Evolutionary conservation across 192 early-diverging fungal genomes (phyloP).

Genomic region (Backusella sp.): DNA sequence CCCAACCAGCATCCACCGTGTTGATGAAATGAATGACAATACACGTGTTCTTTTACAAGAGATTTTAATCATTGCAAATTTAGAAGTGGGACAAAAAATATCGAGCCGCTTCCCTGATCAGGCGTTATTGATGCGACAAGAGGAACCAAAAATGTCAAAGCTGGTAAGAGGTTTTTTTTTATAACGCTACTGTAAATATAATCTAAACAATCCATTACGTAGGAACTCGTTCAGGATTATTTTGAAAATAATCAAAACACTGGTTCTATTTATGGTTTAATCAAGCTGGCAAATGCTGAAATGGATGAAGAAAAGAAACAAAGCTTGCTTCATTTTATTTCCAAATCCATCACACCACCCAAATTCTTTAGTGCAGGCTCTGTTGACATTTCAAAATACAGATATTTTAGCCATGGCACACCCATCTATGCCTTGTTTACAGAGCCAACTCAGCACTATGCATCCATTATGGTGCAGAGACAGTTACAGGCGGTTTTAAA

Average conservation of each 20-base stretch:
- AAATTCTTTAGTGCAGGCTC: slow-evolving; percentile 19
- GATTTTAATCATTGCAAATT: slow-evolving; percentile 17
- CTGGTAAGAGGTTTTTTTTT: slow-evolving; percentile 4
- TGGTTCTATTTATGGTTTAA: not conserved
- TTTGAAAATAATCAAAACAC: slow-evolving; percentile 12
- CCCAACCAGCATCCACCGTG: not conserved
- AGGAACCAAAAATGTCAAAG: slow-evolving; percentile 10
- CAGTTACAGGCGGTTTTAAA: not conserved
- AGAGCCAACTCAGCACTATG: not conserved
- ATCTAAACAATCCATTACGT: not conserved
- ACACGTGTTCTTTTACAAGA: slow-evolving; percentile 14
- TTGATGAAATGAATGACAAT: slow-evolving; percentile 6
- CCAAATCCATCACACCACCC: not conserved
- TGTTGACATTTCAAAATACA: slow-evolving; percentile 19
- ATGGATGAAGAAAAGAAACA: slow-evolving; percentile 8
- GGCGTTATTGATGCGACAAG: slow-evolving; percentile 12
- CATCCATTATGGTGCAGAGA: slow-evolving; percentile 1
- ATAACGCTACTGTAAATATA: no score
- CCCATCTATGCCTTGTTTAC: slow-evolving; percentile 7
- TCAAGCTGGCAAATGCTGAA: slow-evolving; percentile 6
- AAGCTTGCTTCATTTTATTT: not conserved
- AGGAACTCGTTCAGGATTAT: not conserved
- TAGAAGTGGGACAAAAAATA: slow-evolving; percentile 20
- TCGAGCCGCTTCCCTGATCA: slow-evolving; percentile 21
- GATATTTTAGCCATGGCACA: slow-evolving; percentile 11